A percentile compares a stretch with the other conserved stretches of the same genome.
These are phyloP conservation scores for Penicillium pancosmium DNA, from an alignment of 495 filamentous ascomycete species.

Conservation along the genomic window DNA sequence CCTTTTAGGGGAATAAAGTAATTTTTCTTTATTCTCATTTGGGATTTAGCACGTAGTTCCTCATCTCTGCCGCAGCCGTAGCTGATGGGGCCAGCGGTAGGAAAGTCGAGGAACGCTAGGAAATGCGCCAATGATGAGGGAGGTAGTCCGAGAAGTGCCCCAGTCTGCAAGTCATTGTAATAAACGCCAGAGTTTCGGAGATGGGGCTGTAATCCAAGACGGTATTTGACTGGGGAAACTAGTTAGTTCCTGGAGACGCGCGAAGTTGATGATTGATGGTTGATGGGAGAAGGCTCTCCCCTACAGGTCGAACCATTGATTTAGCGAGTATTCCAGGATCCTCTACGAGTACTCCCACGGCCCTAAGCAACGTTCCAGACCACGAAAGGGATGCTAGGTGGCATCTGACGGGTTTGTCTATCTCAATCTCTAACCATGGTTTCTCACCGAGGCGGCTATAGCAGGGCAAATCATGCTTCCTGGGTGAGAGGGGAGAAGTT, in stretches of 20 bases:
- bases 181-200: neutral
- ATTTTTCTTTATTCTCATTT: neutral
- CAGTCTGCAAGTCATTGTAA: conserved; percentile 21
- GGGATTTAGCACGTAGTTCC: neutral
- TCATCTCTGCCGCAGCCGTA: neutral
- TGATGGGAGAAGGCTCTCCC: neutral
- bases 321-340: neutral
- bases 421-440: conserved; percentile 12
- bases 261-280: neutral
- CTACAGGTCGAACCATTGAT: neutral
- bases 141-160: neutral
- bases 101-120: neutral
- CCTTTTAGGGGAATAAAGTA: neutral
- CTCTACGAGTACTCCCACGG: neutral
- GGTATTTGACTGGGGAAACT: neutral
- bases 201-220: neutral
- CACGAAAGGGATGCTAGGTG: neutral
- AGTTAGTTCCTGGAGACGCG: neutral
- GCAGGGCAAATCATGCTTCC: neutral
- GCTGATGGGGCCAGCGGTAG: neutral
- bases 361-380: neutral
- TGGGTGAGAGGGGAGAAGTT: neutral
- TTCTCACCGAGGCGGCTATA: neutral
- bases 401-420: neutral
- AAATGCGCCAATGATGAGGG: neutral